Percentiles rank a stretch among this genome's conserved stretches.
phyloP scores from a whole-genome alignment of 2,329 filamentous ascomycete genomes.

The Tricladium varicosporioides region DNA sequence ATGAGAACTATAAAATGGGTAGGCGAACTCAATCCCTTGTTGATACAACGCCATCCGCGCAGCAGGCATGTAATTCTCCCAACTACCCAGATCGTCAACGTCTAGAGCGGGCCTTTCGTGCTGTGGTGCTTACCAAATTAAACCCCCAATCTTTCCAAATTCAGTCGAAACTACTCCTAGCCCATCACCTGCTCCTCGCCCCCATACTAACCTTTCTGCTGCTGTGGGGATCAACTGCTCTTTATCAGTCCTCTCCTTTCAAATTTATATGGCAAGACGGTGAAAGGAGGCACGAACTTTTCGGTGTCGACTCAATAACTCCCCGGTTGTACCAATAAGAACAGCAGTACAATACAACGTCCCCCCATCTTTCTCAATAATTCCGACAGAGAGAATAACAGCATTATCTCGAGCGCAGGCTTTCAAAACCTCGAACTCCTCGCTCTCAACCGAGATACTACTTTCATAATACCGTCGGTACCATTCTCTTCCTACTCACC shows the following conservation, averaged over 20 bases:
- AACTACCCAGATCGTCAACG: conserved; percentile 24
- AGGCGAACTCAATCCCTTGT: conserved; percentile 39
- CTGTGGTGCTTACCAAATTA: conserved; percentile 37
- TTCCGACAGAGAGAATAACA: conserved; percentile 38
- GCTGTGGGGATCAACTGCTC: conserved; percentile 39
- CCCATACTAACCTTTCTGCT: conserved; percentile 42
- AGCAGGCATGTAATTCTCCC: conserved; percentile 46
- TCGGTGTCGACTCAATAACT: conserved; percentile 37
- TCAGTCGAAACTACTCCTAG: conserved; percentile 40
- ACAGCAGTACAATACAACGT: conserved; percentile 42
- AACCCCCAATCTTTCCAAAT: conserved; percentile 40
- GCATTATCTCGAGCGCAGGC: conserved; percentile 36
- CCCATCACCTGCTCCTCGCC: conserved; percentile 39
- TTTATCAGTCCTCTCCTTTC: conserved; percentile 4
- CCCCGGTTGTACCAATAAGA: conserved; percentile 38
- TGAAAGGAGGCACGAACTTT: conserved; percentile 32
- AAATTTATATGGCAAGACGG: too few species aligned
- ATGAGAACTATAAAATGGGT: background rate
- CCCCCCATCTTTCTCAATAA: conserved; percentile 41
- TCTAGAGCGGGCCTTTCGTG: background rate
- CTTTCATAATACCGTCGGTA: conserved; percentile 40
- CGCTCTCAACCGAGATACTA: conserved; percentile 39
- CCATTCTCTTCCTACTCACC: conserved; percentile 37
- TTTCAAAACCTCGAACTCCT: conserved; percentile 36
- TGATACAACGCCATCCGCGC: conserved; percentile 42